phyloP scores from a whole-genome alignment of 495 filamentous ascomycete genomes.

The Letharia columbiana region DNA sequence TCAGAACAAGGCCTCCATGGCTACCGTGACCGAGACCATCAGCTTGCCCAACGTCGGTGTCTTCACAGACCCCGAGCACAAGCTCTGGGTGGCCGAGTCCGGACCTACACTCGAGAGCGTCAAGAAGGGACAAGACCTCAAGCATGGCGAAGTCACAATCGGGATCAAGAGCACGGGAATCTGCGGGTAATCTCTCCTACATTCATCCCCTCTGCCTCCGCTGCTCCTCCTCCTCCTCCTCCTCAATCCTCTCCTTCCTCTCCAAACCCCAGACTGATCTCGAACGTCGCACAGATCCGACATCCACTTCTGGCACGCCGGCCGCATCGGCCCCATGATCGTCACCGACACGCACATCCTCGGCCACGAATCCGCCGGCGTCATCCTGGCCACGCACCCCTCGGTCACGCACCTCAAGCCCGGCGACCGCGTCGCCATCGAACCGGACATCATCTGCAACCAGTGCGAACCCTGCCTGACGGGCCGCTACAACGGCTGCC shows the following conservation, averaged over 20 bases:
- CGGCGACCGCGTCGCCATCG: slow-evolving; percentile 65
- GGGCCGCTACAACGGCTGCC: slow-evolving; percentile 79
- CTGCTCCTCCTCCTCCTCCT: too few species aligned
- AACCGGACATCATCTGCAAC: slow-evolving; percentile 78
- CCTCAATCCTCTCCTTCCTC: background rate
- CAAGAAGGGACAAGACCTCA: slow-evolving; percentile 57
- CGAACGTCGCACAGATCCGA: slow-evolving; percentile 48
- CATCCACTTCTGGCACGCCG: slow-evolving; percentile 53
- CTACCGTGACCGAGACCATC: slow-evolving; percentile 20
- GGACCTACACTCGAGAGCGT: slow-evolving; percentile 67
- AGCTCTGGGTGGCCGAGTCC: slow-evolving; percentile 79
- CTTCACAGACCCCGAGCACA: slow-evolving; percentile 86
- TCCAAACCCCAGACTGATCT: background rate
- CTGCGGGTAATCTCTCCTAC: slow-evolving; percentile 40
- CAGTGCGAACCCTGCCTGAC: slow-evolving; percentile 61
- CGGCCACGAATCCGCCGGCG: slow-evolving; percentile 41
- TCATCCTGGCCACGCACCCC: slow-evolving; percentile 32
- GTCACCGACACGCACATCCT: slow-evolving; percentile 34
- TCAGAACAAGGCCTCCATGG: slow-evolving; percentile 18
- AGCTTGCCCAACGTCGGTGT: slow-evolving; percentile 84
- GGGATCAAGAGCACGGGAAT: slow-evolving; percentile 44
- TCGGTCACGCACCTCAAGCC: slow-evolving; percentile 50
- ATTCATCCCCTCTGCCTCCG: background rate
- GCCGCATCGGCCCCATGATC: slow-evolving; percentile 34
- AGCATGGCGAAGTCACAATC: slow-evolving; percentile 54